Evolutionary conservation across 2,329 filamentous ascomycete genomes (phyloP), one percentile per base, ranked within the genome.

Genomic region (Fusarium floridanum): DNA sequence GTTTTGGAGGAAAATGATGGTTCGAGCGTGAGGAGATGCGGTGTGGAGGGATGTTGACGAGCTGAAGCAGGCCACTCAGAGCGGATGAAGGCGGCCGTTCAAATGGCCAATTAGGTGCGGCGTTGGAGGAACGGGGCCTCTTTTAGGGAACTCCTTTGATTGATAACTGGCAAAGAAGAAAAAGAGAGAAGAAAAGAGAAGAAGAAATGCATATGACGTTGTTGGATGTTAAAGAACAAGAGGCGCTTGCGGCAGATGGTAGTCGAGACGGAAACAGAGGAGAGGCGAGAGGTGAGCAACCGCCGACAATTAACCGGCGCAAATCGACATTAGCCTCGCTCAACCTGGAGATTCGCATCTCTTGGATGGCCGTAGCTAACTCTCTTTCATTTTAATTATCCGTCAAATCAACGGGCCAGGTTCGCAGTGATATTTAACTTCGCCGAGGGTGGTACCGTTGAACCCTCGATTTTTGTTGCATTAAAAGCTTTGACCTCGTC

Each of bases 241-340:
- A 64, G 48, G 64, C 55, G 37, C 27, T 66, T 62, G 57, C 34
- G 41, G 56, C 32, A 29, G 32, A 29, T 22, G 45, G 39, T 62
- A 34, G 73, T 62, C 67, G 20, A 50, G 64, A 75, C 39, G 61
- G 71, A 64, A 74, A 69, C 71, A 65, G 64, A 72, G 39, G 64
- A 48, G 66, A 61, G 50, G 48, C 32, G 62, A 9, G 71, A 71
- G 66, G 67, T 70, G 66, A 61, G 61, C 57, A 70, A 74, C 68
- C 63, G 60, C 79, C 80, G 80, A 72, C 29, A 43, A 79, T 81
- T 80, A 79, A 64, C 80, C 80, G 80, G 77, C 78, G 77, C 76
- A 78, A 75, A 69, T 63, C 50, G 48, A 59, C 55, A 61, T 66
- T 55, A 57, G n/a, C 12, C 20, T 29, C n/a, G n/a, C 36, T 22